phyloP scores from a whole-genome alignment of 202 grass and related monocot genomes.

The Panicum virgatum region DNA sequence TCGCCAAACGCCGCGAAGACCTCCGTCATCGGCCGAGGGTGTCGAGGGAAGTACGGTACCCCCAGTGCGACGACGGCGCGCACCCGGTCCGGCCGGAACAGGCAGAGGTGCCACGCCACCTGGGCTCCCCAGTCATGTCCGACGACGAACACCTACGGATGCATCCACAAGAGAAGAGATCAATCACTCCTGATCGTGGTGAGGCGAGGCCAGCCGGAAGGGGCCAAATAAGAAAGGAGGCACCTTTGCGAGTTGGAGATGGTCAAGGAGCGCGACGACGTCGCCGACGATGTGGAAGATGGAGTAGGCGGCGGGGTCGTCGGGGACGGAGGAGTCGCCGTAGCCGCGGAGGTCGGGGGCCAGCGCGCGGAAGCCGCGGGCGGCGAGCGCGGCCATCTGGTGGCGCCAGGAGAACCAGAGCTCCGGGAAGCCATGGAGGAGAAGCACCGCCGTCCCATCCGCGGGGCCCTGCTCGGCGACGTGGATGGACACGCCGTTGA shows the following conservation, averaged over 20 bases:
- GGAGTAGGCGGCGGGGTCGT: slow-evolving; percentile 38
- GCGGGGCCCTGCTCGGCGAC: slow-evolving; percentile 44
- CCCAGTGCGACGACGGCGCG: slow-evolving; percentile 41
- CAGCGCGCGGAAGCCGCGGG: slow-evolving; percentile 53
- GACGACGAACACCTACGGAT: slow-evolving; percentile 61
- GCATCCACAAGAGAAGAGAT: neutral
- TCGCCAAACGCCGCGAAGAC: slow-evolving; percentile 36
- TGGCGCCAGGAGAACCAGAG: slow-evolving; percentile 72
- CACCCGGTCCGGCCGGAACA: slow-evolving; percentile 63
- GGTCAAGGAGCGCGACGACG: slow-evolving; percentile 44
- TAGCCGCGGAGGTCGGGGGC: slow-evolving; percentile 62
- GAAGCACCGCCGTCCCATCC: slow-evolving; percentile 36
- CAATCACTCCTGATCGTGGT: neutral
- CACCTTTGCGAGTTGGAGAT: slow-evolving; percentile 55
- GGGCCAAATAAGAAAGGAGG: neutral
- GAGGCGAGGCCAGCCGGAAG: too few relatives aligned
- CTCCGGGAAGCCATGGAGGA: slow-evolving; percentile 72
- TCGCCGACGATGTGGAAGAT: slow-evolving; percentile 56
- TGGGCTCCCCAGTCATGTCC: slow-evolving; percentile 54
- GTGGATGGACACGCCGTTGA: slow-evolving; percentile 41
- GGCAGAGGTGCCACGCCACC: slow-evolving; percentile 57
- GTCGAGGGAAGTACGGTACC: slow-evolving; percentile 44
- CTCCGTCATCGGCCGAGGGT: neutral
- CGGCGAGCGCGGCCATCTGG: slow-evolving; percentile 58
- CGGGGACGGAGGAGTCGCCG: slow-evolving; percentile 49